These are phyloP conservation scores for Ascochyta viciae-villosae DNA, from an alignment of 2,329 filamentous ascomycete species.

Conservation along the genomic window DNA sequence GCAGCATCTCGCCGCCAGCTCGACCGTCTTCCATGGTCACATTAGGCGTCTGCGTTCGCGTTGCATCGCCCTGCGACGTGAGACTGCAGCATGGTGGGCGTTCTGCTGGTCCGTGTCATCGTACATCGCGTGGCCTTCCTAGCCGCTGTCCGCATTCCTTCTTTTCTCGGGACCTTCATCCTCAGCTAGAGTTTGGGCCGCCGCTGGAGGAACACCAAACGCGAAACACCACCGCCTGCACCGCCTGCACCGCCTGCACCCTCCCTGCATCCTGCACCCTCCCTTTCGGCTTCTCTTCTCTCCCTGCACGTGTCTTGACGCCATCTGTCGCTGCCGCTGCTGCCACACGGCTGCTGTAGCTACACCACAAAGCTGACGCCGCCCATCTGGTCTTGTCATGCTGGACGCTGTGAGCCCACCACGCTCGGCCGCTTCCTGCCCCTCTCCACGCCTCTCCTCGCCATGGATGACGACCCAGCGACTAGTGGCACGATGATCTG, in stretches of 20 bases:
- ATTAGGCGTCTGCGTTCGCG: neutral
- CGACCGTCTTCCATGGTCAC: neutral
- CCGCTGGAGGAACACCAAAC: constrained; percentile 4
- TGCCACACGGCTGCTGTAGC: neutral
- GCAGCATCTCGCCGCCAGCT: neutral
- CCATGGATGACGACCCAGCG: constrained; percentile 2
- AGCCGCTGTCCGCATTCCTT: constrained; percentile 16
- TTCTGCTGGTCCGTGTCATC: constrained; percentile 18
- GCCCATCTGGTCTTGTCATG: constrained; percentile 1
- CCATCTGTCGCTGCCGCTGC: neutral
- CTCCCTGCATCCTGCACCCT: neutral
- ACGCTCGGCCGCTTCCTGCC: constrained; percentile 8
- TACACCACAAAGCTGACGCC: neutral
- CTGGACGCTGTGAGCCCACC: constrained; percentile 8
- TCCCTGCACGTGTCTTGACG: neutral
- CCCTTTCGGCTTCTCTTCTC: neutral
- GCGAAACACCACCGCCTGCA: constrained; percentile 2
- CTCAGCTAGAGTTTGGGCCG: constrained; percentile 13
- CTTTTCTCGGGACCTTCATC: constrained; percentile 9
- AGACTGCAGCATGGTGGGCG: constrained; percentile 8
- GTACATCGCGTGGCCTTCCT: constrained; percentile 13
- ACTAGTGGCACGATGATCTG: constrained; percentile 8
- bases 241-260: neutral
- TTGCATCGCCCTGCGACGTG: constrained; percentile 2
- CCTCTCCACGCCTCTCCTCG: constrained; percentile 8